Evolutionary conservation across 2,329 filamentous ascomycete genomes (phyloP), one percentile per base, ranked within the genome.

Genomic region (Trichoderma sp.): DNA sequence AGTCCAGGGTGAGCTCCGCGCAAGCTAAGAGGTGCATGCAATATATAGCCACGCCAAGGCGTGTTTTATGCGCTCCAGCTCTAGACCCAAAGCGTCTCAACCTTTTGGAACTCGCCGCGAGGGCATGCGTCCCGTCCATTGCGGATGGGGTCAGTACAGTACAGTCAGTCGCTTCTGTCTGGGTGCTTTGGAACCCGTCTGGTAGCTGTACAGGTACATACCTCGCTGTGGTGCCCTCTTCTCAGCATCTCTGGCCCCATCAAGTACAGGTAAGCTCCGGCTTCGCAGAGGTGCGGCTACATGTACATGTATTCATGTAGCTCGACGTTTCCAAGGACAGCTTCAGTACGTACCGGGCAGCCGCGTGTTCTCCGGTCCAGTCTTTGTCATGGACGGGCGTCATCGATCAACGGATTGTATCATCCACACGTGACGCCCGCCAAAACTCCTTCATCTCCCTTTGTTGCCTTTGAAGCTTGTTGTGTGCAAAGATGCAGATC

Each of bases 361-460:
- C 64, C 23, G 43, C 63, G 63, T 36, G 63, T 43, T 17, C 15
- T 28, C 32, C 63, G n/a, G 28, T 6, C 36, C 63, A 32, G 28
- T 6, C 36, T 30, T 53, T 23, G 64, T 50, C 36, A 39, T 47
- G 6, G 3, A 4, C 64, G 43, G 28, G 64, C 64, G 64, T 67
- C 64, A 67, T 67, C 55, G 55, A 61, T 68, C 55, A 53, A 26
- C 64, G 50, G 26, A 61, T 68, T 68, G 66, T 53, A 68, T 68
- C 55, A 61, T 61, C 55, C 28, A 12, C 66, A 68, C 66, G 66
- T 68, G 66, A 68, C 66, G 28, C 26, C 36, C 55, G 17, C 39
- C 17, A 30, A 32, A 30, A 32, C 28, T 12, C 9, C n/a, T 17
- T 30, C 23, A 11, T 30, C 30, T n/a, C 55, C 20, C 23, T 32